Base-by-base conservation (phyloP, 23 red algal species). In the Gracilaria gracilis region DNA sequence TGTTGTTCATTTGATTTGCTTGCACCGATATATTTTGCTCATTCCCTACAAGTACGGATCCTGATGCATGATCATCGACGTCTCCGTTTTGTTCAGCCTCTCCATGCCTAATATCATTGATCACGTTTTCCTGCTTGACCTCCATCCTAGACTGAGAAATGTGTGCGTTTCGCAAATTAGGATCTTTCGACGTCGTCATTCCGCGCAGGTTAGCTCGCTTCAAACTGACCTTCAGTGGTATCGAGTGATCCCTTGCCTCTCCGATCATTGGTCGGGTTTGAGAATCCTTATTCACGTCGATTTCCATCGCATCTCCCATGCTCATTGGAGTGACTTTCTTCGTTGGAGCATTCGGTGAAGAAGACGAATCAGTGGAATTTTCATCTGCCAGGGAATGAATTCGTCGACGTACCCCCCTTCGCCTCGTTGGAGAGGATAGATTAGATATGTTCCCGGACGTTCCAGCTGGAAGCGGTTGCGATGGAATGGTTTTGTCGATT, bases 161-260 rank as follows among this genome's bases (percentile, higher is more conserved):
- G 24, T 19, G 59, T 62, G 9, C 2, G 24, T 27, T 62, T 62
- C 13, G 59, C 24, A 29, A 14, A 31, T 5, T 62, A 9, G 23
- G 59, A 62, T 62, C 59, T 29, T 62, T 62, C 59, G 59, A 62
- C 13, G 8, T 24, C 23, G 59, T 29, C 23, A 62, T 29, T 62
- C 1, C 23, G 24, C 59, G 59, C 24, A 9, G 2, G 24, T 27
- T 62, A 29, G 24, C 59, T 62, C 59, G 59, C 59, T 62, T 62
- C 59, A 62, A 62, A 62, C 59, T 62, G 24, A 62, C 59, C 24
- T 62, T 62, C 0, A 62, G 59, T 2, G 59, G 59, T 62, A 62
- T 62, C 29, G 59, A 25, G 2, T 62, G 59, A 4, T 62, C 24
- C 24, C 59, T 62, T 62, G n/a, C 19, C 59, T 1, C 59, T 31